Evolutionary conservation across 192 early-diverging fungal genomes (phyloP).

Genomic region (Obelidium mucronatum): DNA sequence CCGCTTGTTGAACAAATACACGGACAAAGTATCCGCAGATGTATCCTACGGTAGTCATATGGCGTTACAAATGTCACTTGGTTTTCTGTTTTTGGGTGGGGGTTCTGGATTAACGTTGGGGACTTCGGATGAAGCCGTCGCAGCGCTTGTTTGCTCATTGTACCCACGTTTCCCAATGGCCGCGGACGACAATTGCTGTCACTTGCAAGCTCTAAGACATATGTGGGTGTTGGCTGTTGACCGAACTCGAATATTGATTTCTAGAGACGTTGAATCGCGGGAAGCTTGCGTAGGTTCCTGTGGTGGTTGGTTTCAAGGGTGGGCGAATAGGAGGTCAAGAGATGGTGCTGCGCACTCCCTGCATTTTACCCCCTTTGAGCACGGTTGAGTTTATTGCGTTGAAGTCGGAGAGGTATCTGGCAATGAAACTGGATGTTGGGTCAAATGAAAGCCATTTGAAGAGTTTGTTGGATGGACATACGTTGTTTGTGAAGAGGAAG

Average conservation of each 20-base stretch:
- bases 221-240: conserved; percentile 83
- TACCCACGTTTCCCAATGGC: conserved; percentile 71
- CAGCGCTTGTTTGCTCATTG: conserved; percentile 69
- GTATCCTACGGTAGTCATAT: conserved; percentile 75
- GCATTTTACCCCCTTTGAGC: conserved; percentile 62
- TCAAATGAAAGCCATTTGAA: conserved; percentile 42
- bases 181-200: conserved; percentile 63
- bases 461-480: background rate
- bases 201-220: conserved; percentile 81
- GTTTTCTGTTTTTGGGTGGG: conserved; percentile 77
- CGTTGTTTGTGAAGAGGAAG: conserved; percentile 42
- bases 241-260: conserved; percentile 65
- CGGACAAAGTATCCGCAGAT: conserved; percentile 52
- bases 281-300: conserved; percentile 60
- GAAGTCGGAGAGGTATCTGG: conserved; percentile 64
- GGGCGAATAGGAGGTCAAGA: background rate
- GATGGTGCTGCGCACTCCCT: conserved; percentile 61
- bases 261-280: conserved; percentile 67
- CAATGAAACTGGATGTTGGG: conserved; percentile 50
- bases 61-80: conserved; percentile 77
- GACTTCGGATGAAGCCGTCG: conserved; percentile 69
- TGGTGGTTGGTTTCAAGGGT: background rate
- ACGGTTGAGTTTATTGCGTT: conserved; percentile 61
- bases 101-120: conserved; percentile 72
- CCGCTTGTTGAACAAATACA: conserved; percentile 64